Evolutionary conservation across 2,329 filamentous ascomycete species (phyloP), one percentile per base, ranked within the genome.

Genomic region (Ceratocystis albifundus): DNA sequence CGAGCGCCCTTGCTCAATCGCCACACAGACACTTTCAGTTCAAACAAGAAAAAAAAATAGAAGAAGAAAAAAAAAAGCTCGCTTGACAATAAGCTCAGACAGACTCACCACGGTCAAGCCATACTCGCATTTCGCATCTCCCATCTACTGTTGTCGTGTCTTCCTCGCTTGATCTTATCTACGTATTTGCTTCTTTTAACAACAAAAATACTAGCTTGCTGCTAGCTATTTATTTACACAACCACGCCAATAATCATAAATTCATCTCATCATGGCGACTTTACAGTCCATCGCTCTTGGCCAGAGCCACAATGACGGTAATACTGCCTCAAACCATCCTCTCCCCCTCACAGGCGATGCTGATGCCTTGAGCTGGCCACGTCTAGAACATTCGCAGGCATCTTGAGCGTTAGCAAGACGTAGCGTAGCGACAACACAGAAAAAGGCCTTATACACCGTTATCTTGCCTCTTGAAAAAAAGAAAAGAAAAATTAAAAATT

Each of bases 221-320:
- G 55, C 30, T 25, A 59, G 15, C 30, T 36, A 10, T 36, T 8
- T 15, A 7, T 20, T 8, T 15, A 7, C 10, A n/a, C 8, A 30
- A 59, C 12, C 55, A 32, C 30, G 55, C 55, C 28, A 36, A 20
- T 36, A 8, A 59, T 59, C 55, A 32, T n/a, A 59, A 59, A 30
- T 59, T 28, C 36, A 3, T 3, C 36, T 59, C 30, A 4, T 28
- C 55, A 59, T 59, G 55, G 55, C 28, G 28, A 59, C 15, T 59
- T 36, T 36, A 28, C 55, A 59, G 28, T 28, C 25, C 12, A 36
- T 17, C 8, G 25, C 55, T 59, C 30, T n/a, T 59, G 17, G 55
- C 10, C 55, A 59, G 55, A 59, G 55, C 55, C 55, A 59, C 28
- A 59, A 59, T 36, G 55, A 59, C 17, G 55, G 55, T 59, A 59